Base-by-base conservation (phyloP, 2,329 filamentous ascomycete species). In the Fusarium zealandicum region DNA sequence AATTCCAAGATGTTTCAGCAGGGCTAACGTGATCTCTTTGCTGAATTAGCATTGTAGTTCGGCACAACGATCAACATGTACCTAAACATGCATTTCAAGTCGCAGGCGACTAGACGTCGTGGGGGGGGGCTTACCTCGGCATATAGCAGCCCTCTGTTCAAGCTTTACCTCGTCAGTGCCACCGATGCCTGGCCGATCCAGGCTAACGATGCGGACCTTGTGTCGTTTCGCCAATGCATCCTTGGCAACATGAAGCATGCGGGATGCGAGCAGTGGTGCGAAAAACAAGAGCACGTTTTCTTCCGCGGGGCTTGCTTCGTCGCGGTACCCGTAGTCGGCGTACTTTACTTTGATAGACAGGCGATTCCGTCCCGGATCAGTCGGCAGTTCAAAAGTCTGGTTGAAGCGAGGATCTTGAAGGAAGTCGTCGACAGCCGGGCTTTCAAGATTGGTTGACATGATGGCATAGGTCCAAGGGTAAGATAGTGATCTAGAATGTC, bases 281-380 rank as follows among this genome's bases (percentile, higher is more conserved):
- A 57, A 60, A 38, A 60, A 60, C 3, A 60, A 43, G 0, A 60
- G 9, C 3, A 60, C 45, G n/a, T 57, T 59, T 17, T 60, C 57
- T n/a, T 44, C 41, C 6, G 32, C 17, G 2, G 51, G 30, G 1
- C 13, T 25, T 5, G 32, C 6, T 6, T 36, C 27, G 30, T 55
- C 60, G 4, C 31, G 45, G 17, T 60, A 60, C 1, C 57, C 57
- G 13, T 47, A 60, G 27, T 60, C 56, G 0, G 45, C 42, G 10
- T 52, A 60, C 14, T 46, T 60, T 1, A 60, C 45, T 10, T 46
- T 25, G 3, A 60, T 13, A 8, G 6, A 25, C 0, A 20, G 11
- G 5, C 40, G 38, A 20, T 33, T 35, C 25, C 18, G 13, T 3
- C 41, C 31, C 13, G 41, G 17, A 16, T 48, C 44, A 10, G 35